Conservation (phyloP, 257 asterid species). For the Solanum virginianum region DNA sequence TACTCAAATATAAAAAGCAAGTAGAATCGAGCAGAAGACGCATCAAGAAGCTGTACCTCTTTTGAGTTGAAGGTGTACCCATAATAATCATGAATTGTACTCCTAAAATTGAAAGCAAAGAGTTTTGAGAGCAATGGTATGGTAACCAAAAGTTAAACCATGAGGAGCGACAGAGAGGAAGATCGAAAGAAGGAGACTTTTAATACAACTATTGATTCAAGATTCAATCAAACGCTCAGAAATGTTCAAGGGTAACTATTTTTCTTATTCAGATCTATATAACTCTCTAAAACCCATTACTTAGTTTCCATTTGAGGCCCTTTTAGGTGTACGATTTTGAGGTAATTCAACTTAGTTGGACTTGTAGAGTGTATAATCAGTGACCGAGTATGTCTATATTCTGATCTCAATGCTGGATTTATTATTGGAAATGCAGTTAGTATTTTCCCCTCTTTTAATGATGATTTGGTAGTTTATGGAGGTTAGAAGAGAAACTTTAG, state of each 20-base stretch:
- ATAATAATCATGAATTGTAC: not conserved
- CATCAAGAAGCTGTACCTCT: not conserved
- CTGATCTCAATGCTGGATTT: not conserved
- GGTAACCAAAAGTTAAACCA: not conserved
- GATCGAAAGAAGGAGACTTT: slow-evolving; percentile 38
- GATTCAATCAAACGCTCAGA: slow-evolving; percentile 89
- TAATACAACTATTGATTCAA: slow-evolving; percentile 54
- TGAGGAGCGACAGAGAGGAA: slow-evolving; percentile 16
- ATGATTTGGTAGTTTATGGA: not conserved
- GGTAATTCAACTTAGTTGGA: not conserved
- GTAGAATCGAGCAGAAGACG: not conserved
- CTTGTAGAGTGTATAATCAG: slow-evolving; percentile 1
- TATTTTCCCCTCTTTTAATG: not conserved
- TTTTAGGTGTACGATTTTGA: not conserved
- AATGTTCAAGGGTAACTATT: slow-evolving; percentile 77
- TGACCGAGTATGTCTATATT: not conserved
- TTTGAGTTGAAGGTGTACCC: not conserved
- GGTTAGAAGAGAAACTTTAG: not conserved
- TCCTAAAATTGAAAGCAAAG: not conserved
- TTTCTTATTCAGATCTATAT: not conserved
- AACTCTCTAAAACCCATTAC: slow-evolving; percentile 18
- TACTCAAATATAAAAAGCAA: not conserved
- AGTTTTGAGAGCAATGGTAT: not conserved
- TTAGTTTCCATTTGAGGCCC: not conserved
- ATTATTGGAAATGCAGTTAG: not conserved